phyloP scores from a whole-genome alignment of 306 rosid species.

The Aeschynomene evenia region DNA sequence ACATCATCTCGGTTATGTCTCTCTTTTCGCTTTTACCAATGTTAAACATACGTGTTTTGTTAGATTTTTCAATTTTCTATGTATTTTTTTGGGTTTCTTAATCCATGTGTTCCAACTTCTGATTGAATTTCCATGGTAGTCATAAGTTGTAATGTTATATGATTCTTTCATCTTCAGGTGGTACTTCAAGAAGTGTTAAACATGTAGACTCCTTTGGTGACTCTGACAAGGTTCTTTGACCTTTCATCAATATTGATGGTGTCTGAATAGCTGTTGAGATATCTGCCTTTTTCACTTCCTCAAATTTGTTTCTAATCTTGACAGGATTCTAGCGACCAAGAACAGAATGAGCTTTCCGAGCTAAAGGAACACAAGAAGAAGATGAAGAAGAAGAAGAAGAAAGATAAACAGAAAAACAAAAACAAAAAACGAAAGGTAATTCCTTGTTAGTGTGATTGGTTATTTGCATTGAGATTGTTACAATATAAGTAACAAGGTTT shows the following conservation, averaged over 20 bases:
- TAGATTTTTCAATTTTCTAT: too few relatives aligned
- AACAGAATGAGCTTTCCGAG: constrained; percentile 29
- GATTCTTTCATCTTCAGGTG: constrained; percentile 44
- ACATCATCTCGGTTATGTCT: background rate
- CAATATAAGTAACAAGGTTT: constrained; percentile 11
- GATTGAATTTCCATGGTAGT: background rate
- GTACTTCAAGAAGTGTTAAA: constrained; percentile 54
- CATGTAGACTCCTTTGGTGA: constrained; percentile 81
- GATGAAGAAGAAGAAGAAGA: constrained; percentile 43
- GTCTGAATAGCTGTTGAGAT: background rate
- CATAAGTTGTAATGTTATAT: background rate
- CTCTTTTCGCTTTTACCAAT: background rate
- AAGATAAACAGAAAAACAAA: constrained; percentile 40
- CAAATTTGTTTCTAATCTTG: constrained; percentile 17
- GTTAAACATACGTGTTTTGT: background rate
- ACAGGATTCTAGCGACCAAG: constrained; percentile 52
- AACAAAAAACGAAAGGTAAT: constrained; percentile 59
- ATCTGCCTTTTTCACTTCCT: background rate
- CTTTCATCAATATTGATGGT: constrained; percentile 1
- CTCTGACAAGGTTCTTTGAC: constrained; percentile 54
- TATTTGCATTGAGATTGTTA: constrained; percentile 14
- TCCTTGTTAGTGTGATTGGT: constrained; percentile 17
- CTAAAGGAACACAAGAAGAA: constrained; percentile 52
- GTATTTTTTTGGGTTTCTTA: background rate
- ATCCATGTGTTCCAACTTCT: background rate